Conservation (phyloP, 1,284 basidiomycete genomes). For the Sanghuangporus sanghuang region DNA sequence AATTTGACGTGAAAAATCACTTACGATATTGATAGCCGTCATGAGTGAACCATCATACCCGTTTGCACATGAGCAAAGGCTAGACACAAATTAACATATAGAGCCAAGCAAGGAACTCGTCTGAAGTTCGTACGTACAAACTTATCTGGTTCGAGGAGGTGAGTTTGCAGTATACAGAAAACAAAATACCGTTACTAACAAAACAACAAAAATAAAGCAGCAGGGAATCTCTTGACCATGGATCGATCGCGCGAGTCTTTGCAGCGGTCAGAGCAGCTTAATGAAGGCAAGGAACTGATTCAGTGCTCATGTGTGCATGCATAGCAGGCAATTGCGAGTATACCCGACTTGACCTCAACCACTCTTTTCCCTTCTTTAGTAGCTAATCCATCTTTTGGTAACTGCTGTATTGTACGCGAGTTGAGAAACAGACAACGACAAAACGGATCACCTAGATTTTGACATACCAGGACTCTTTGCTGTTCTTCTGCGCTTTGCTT, state of each 20-base stretch:
- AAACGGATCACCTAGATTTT: neutral
- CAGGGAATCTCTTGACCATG: slow-evolving; percentile 24
- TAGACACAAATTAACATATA: slow-evolving; percentile 9
- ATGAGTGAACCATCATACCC: slow-evolving; percentile 26
- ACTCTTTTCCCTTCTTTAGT: slow-evolving; percentile 13
- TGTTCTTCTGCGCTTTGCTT: slow-evolving; percentile 10
- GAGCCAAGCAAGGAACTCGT: neutral
- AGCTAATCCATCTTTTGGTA: neutral
- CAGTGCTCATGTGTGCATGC: neutral
- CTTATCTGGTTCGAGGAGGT: slow-evolving; percentile 3
- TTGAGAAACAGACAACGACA: neutral
- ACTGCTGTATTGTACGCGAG: neutral
- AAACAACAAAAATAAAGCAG: slow-evolving; percentile 27
- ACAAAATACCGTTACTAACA: slow-evolving; percentile 10
- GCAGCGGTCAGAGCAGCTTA: slow-evolving; percentile 22
- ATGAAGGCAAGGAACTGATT: neutral
- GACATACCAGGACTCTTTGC: neutral
- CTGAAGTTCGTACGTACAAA: slow-evolving; percentile 1
- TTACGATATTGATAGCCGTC: slow-evolving; percentile 27
- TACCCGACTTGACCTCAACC: slow-evolving; percentile 20
- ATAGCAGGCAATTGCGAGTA: neutral
- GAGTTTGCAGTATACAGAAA: neutral
- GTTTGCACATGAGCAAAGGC: slow-evolving; percentile 25
- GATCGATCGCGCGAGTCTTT: slow-evolving; percentile 21
- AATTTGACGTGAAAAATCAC: neutral